These are phyloP conservation scores for Fusarium luffae DNA, from an alignment of 2,329 filamentous ascomycete genomes.

Conservation along the genomic window DNA sequence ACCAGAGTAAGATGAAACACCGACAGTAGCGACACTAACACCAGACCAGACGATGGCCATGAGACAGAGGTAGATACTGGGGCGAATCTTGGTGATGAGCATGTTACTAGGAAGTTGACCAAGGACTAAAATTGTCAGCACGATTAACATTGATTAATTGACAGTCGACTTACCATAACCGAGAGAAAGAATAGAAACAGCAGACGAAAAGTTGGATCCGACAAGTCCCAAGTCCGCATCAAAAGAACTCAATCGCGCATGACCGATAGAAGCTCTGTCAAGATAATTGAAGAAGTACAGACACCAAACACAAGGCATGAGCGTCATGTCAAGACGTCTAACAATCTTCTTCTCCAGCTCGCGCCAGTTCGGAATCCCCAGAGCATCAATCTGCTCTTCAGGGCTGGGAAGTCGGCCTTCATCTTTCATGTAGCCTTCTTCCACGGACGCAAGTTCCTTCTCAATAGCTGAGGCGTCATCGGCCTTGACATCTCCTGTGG, in stretches of 20 bases:
- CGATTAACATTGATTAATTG: accelerated
- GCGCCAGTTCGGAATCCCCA: conserved; percentile 11
- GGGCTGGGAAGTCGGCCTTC: conserved; percentile 11
- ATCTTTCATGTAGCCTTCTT: conserved; percentile 11
- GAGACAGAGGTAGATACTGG: conserved; percentile 11
- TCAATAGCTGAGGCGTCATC: neutral
- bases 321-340: conserved; percentile 15
- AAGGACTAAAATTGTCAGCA: neutral
- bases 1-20: conserved; percentile 10
- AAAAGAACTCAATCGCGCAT: conserved; percentile 3
- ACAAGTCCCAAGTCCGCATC: conserved; percentile 1
- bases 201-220: conserved; percentile 13
- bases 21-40: conserved; percentile 12
- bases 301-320: conserved; percentile 24
- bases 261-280: conserved; percentile 14
- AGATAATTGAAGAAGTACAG: conserved; percentile 28
- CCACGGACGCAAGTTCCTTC: conserved; percentile 8
- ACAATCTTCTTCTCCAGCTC: conserved; percentile 24
- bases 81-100: conserved; percentile 18
- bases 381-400: conserved; percentile 16
- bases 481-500: neutral
- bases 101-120: conserved; percentile 20
- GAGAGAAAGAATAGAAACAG: conserved; percentile 21
- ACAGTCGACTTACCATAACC: neutral
- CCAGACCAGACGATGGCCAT: conserved; percentile 22